Percentiles rank a stretch among this genome's conserved stretches.
These are phyloP conservation scores for Juglanconis sp. DNA, from an alignment of 2,329 filamentous ascomycete genomes.

Conservation along the genomic window DNA sequence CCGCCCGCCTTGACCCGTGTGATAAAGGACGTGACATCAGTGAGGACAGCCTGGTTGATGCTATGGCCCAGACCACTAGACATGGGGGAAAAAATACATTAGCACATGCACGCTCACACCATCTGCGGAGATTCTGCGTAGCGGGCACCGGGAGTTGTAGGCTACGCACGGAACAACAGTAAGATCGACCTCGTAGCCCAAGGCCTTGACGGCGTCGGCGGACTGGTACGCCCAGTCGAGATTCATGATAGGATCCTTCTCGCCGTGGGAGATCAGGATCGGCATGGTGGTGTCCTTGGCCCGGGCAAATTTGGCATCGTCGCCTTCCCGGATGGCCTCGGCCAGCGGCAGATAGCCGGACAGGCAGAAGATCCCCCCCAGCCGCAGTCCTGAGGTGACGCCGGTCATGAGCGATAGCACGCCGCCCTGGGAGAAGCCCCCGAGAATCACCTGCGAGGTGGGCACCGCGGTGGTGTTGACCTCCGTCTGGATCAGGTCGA, in stretches of 20 bases:
- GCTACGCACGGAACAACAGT: constrained; percentile 2
- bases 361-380: constrained; percentile 3
- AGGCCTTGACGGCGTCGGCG: neutral
- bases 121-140: neutral
- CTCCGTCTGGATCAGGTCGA: neutral
- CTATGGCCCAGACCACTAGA: constrained; percentile 4
- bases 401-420: constrained; percentile 8
- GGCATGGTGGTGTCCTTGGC: neutral
- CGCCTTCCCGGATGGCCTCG: neutral
- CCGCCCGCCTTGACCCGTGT: neutral
- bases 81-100: neutral
- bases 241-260: constrained; percentile 6
- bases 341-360: constrained; percentile 9
- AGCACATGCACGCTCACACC: neutral
- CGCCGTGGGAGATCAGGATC: constrained; percentile 2
- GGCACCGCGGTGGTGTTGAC: neutral
- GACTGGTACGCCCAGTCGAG: constrained; percentile 6
- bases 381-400: neutral
- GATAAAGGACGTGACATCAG: neutral
- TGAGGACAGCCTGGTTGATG: constrained; percentile 10
- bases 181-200: constrained; percentile 7
- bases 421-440: constrained; percentile 10
- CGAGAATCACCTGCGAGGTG: constrained; percentile 4
- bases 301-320: neutral
- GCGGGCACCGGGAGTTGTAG: neutral